Conservation (phyloP, 495 filamentous ascomycete genomes). For the Rostrohypoxylon terebratum region DNA sequence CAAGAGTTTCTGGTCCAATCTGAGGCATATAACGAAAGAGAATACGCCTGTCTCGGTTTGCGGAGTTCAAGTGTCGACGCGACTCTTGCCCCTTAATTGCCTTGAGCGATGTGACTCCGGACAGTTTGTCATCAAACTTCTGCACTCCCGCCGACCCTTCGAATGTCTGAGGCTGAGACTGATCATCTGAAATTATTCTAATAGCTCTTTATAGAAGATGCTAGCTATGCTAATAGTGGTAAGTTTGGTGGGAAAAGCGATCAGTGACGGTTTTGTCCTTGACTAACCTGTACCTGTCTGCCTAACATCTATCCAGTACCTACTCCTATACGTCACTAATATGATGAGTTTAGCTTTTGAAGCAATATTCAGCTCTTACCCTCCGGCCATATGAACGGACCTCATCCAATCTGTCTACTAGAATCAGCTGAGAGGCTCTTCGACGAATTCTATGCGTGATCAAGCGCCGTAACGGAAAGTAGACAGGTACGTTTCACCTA, state of each 20-base stretch:
- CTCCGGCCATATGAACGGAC: background rate
- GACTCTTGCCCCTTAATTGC: slow-evolving; percentile 6
- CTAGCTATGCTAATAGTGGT: background rate
- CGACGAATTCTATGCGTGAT: background rate
- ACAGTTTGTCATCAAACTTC: background rate
- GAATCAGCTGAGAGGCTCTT: background rate
- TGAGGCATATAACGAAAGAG: slow-evolving; percentile 18
- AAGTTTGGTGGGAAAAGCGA: background rate
- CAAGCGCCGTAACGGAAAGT: background rate
- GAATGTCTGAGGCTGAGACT: slow-evolving; percentile 10
- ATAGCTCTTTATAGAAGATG: background rate
- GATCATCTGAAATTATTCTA: background rate
- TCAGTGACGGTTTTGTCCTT: background rate
- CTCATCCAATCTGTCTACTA: background rate
- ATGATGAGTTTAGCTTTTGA: background rate
- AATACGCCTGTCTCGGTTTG: slow-evolving; percentile 14
- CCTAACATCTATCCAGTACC: too few relatives aligned
- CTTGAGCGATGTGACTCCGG: background rate
- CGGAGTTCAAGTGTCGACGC: background rate
- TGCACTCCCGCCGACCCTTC: background rate
- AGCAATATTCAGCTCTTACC: background rate
- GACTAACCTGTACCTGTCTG: background rate
- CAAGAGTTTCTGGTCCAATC: slow-evolving; percentile 18
- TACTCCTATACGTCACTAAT: background rate
- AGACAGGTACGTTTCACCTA: slow-evolving; percentile 18